A percentile compares a stretch with the other conserved stretches of the same genome.
Evolutionary conservation across 108 stramenopile genomes (phyloP).

Genomic region (Cyclostephanos invisitatus): DNA sequence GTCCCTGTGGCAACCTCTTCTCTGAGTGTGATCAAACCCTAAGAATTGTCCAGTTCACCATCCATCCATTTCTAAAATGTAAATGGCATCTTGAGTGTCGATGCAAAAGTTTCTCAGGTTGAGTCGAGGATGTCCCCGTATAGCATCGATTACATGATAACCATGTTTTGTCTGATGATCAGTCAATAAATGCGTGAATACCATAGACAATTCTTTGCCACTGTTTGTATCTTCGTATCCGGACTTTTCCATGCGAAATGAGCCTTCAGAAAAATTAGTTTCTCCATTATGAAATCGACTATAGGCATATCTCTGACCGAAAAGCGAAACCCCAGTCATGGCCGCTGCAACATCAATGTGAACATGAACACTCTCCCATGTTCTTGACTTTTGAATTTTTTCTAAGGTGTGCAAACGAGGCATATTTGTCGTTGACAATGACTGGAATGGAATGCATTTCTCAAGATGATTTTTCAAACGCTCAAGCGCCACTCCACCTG

Average conservation of each 20-base stretch:
- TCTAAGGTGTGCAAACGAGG: neutral
- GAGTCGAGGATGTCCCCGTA: constrained; percentile 72
- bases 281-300: constrained; percentile 6
- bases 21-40: neutral
- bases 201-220: neutral
- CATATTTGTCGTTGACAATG: neutral
- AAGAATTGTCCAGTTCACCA: constrained; percentile 14
- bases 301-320: constrained; percentile 72
- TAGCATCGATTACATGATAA: constrained; percentile 60
- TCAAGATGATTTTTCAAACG: constrained; percentile 50
- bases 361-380: constrained; percentile 50
- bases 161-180: constrained; percentile 52
- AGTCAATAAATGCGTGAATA: constrained; percentile 68
- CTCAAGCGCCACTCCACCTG: constrained; percentile 75
- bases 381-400: constrained; percentile 5
- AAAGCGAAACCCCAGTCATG: constrained; percentile 90
- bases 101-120: constrained; percentile 48
- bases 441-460: constrained; percentile 18
- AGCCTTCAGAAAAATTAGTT: neutral
- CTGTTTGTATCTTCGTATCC: constrained; percentile 81
- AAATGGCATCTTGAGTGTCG: constrained; percentile 62
- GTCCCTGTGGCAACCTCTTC: too few relatives aligned
- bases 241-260: constrained; percentile 66
- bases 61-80: constrained; percentile 52
- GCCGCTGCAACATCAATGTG: constrained; percentile 84